Evolutionary conservation across 345 rosid species (phyloP), one percentile per base, ranked within the genome.

Genomic region (Pugionium dolabratum): DNA sequence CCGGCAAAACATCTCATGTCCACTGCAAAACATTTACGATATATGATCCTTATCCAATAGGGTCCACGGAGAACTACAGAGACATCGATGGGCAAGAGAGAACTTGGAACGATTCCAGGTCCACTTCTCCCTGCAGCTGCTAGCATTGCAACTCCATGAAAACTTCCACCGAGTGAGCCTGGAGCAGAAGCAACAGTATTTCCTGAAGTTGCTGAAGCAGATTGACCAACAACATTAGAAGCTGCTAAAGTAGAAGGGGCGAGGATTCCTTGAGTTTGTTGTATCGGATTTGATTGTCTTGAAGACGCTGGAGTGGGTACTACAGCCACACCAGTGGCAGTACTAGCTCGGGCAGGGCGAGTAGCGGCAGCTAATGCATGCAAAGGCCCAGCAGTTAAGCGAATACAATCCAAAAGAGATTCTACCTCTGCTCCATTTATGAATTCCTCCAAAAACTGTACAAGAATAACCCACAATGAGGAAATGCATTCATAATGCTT

Each of bases 1-100:
- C 99, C 99, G 62, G 96, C 96, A 80, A 82, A 91, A 82, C 99
- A 94, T 59, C 96, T 89, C 99, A 94, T 94, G 78, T 94, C 99
- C 42, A 91, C 97, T 3, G 96, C 94, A 87, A 94, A 94, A 71
- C 82, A 75, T 75, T 94, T 94, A 47, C 99, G 96, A 68, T 95
- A 95, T 60, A 95, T 87, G 62, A 95, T 89, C 57, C 93, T 80
- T 53, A 91, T 91, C 99, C 99, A 91, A 74, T 91, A 95, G 28
- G 99, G 99, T 31, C 97, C 97, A 50, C 99, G 96, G 59, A 95
- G 78, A 31, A 95, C 99, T 63, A 95, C 95, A 79, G 99, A 95
- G 70, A 95, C 99, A 85, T 91, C 99, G 26, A 91, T 89, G 32
- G 99, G 99, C 77, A 90, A 82, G 59, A 95, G 83, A 36, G 99